Evolutionary conservation across 169 alveolate species (phyloP), one percentile per base, ranked within the genome.

Genomic region (Fabrea salina): DNA sequence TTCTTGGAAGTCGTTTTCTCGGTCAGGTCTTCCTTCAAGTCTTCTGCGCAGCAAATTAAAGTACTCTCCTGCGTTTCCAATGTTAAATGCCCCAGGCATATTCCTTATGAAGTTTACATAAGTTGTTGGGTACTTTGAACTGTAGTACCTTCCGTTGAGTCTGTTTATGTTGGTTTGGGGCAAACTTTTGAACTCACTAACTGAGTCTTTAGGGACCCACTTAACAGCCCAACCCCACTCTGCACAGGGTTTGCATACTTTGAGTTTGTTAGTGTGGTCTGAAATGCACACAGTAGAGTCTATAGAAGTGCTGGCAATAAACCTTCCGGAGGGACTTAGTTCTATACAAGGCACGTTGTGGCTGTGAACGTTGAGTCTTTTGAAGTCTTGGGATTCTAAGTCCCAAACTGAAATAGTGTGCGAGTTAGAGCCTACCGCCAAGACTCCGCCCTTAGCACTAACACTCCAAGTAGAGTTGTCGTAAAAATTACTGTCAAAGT

Each of bases 381-480:
- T 58, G 19, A 3, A 25, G 47, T 0, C 49, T 6, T 43, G 47
- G 16, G 47, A 30, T 58, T 58, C 71, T 32, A 58, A 58, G 49
- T 58, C n/a, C 35, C 25, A 25, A 1, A 7, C 43, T 30, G 22
- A 30, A 30, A 58, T 58, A 25, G 47, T 27, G 49, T 32, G 43
- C 3, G 71, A 19, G 4, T 58, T 58, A 25, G 47, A 27, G 35
- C 71, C 71, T 27, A 58, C 22, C 16, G 33, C 43, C 2, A 58
- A 6, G 47, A 58, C 33, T 30, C 33, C 27, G 2, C 35, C 35
- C 16, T 27, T 25, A 5, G 71, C 25, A 5, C 27, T 25, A 43
- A 27, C 16, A 35, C 71, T 58, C 33, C 71, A 58, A 30, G 71
- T 58, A 22, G 71, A 58, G 71, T 58, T 58, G 71, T 58, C 71